Evolutionary conservation across 257 asterid genomes (phyloP).

Genomic region (Solanum boliviense): DNA sequence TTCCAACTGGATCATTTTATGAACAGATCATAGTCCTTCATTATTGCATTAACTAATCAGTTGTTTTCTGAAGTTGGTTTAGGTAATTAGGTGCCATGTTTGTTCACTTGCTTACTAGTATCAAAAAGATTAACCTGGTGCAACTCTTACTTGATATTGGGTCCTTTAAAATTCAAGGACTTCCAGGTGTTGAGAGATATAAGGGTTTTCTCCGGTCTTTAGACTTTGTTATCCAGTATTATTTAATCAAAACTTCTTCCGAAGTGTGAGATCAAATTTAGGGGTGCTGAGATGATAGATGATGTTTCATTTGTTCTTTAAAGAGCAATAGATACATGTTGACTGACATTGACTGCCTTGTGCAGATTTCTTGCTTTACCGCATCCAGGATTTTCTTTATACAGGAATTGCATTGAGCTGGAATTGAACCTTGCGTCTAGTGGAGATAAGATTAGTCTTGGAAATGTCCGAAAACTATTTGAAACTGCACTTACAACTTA

Average conservation of each 20-base stretch:
- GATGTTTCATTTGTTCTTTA: not conserved
- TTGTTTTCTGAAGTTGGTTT: not conserved
- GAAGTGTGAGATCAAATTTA: not conserved
- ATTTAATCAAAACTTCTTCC: not conserved
- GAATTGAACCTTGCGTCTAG: slow-evolving; percentile 61
- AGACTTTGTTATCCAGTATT: not conserved
- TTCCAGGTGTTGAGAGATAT: not conserved
- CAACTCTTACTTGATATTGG: not conserved
- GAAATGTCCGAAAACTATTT: slow-evolving; percentile 57
- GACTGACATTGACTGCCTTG: not conserved
- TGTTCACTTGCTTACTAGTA: not conserved
- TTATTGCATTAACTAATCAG: not conserved
- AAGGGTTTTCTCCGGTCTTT: not conserved
- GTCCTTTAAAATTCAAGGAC: not conserved
- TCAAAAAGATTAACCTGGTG: not conserved
- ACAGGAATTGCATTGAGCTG: slow-evolving; percentile 57
- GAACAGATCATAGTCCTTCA: not conserved
- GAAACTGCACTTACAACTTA: slow-evolving; percentile 79
- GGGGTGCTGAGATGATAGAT: not conserved
- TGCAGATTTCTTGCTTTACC: slow-evolving; percentile 82
- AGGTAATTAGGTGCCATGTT: not conserved
- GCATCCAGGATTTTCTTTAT: slow-evolving; percentile 66
- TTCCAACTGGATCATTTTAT: not conserved
- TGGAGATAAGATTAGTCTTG: slow-evolving; percentile 44
- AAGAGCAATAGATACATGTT: not conserved